phyloP scores from a whole-genome alignment of 176 grass and related monocot genomes.

The Puccinellia tenuiflora region DNA sequence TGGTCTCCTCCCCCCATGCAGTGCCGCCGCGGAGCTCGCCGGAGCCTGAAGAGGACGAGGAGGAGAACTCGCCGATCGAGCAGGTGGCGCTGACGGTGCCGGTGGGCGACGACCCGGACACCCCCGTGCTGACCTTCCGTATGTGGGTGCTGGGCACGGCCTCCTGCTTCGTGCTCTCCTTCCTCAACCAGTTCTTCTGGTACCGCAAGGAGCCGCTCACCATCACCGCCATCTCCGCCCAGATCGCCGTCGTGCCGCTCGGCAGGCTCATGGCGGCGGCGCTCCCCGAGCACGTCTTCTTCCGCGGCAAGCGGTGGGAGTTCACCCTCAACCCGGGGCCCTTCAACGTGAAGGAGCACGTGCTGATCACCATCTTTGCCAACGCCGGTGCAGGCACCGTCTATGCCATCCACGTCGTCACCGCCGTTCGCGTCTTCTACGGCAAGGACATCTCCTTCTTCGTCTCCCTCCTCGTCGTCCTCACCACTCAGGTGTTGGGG shows the following conservation, averaged over 20 bases:
- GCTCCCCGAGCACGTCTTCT: slow-evolving; percentile 33
- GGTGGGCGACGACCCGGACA: slow-evolving; percentile 50
- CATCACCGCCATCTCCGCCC: slow-evolving; percentile 84
- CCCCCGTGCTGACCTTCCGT: slow-evolving; percentile 74
- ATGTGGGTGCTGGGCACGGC: slow-evolving; percentile 82
- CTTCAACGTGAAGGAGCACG: slow-evolving; percentile 93
- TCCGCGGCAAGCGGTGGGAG: slow-evolving; percentile 17
- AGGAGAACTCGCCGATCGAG: slow-evolving; percentile 88
- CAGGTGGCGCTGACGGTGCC: slow-evolving; percentile 86
- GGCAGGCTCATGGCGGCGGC: slow-evolving; percentile 60
- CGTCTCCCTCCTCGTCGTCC: slow-evolving; percentile 72
- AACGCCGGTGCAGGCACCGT: slow-evolving; percentile 87
- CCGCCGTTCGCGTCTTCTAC: slow-evolving; percentile 74
- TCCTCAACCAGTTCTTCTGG: slow-evolving; percentile 97
- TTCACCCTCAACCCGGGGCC: slow-evolving; percentile 73
- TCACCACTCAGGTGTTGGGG: slow-evolving; percentile 83
- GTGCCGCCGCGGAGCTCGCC: slow-evolving; percentile 13
- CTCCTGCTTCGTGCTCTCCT: slow-evolving; percentile 74
- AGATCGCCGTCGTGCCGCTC: slow-evolving; percentile 82
- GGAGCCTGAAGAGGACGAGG: background rate
- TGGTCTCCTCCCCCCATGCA: background rate
- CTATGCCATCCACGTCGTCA: slow-evolving; percentile 74
- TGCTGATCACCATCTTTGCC: slow-evolving; percentile 92
- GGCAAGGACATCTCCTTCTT: slow-evolving; percentile 63
- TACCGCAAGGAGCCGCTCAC: slow-evolving; percentile 89